phyloP scores from a whole-genome alignment of 805 yeast species.

The Myxozyma melibiosi region DNA sequence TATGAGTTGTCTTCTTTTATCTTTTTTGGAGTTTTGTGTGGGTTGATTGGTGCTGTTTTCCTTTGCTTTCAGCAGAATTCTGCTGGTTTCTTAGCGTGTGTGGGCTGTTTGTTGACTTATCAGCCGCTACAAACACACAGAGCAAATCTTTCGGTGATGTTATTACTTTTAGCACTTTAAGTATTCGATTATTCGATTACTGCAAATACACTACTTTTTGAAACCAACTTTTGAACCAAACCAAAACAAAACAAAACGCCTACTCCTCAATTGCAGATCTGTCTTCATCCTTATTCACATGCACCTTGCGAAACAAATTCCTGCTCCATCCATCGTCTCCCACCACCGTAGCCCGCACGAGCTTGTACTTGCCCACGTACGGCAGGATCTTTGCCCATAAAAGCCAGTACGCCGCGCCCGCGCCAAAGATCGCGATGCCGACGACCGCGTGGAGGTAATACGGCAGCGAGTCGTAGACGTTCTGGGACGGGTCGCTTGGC shows the following conservation, averaged over 20 bases:
- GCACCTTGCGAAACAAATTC: neutral
- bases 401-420: neutral
- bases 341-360: neutral
- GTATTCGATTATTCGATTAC: too few species aligned
- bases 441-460: neutral
- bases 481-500: neutral
- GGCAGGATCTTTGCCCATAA: neutral
- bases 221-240: too few species aligned
- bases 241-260: too few species aligned
- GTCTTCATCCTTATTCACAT: neutral
- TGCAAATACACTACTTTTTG: too few species aligned
- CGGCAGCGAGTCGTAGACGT: neutral
- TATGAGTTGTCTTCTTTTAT: neutral
- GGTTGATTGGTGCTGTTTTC: too few species aligned
- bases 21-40: too few species aligned
- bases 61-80: neutral
- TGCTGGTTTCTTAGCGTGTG: neutral
- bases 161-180: too few species aligned
- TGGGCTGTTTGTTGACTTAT: too few species aligned
- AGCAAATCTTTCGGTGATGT: too few species aligned
- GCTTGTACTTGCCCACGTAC: neutral
- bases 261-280: too few species aligned
- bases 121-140: too few species aligned
- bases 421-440: neutral
- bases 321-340: neutral